Evolutionary conservation across 1,139 yeast genomes (phyloP), one percentile per base, ranked within the genome.

Genomic region (Ogataea hybrid): DNA sequence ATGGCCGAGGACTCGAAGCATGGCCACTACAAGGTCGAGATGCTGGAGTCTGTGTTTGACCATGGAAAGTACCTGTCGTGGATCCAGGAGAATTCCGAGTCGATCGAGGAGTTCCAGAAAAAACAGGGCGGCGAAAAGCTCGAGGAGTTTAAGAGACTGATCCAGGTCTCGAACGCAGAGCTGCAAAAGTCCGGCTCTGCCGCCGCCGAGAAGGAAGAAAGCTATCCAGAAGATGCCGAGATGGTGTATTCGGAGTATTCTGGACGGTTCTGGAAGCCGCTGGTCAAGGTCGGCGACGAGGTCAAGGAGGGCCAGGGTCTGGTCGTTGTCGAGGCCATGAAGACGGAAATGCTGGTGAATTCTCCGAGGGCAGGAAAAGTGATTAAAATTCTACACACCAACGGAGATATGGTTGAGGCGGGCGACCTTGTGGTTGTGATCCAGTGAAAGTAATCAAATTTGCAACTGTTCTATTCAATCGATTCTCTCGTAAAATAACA

Each of bases 361-460:
- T 80, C 97, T 14, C 75, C 95, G 3, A 73, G 65, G 39, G 71
- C 68, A 8, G 97, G 97, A 54, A 86, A 77, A 59, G 92, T 92
- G 15, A 67, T 79, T 39, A 86, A 87, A 68, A 72, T 92, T 35
- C 68, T 81, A 48, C 95, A 86, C 63, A 73, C 73, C 49, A 87
- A 87, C 58, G 97, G 97, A 55, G 96, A 90, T 59, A 86, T 90
- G 86, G 95, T 90, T 32, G 97, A 90, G 47, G 88, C 96, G 22
- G 97, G 97, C 47, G 97, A 90, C 62, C 67, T 89, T 51, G 96
- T 92, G 34, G 97, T 85, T 31, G 94, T 89, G 18, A 65, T 84
- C 36, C 75, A 69, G 53, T 63, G 43, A 44, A 16, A 5, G 11
- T 16, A n/a, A 32, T 20, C 14, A 22, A 25, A 16, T 14, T 5